Percentiles rank a stretch among this genome's conserved stretches.
Evolutionary conservation across 192 early-diverging fungal genomes (phyloP).

Genomic region (Backusella sp.): DNA sequence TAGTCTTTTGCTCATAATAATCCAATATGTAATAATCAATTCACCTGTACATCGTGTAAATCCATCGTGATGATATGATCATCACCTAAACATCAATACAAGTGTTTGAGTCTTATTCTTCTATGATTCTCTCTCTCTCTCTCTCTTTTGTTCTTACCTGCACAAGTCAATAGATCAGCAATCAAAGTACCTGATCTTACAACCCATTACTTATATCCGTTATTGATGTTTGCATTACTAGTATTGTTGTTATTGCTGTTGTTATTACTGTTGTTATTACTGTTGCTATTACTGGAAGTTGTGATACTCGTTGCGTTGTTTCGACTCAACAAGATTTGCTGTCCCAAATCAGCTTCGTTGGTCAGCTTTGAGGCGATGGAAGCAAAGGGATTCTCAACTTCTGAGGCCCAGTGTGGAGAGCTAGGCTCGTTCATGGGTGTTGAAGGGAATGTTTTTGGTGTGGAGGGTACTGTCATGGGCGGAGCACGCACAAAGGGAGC

Average conservation of each 20-base stretch:
- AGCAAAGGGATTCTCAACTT: neutral
- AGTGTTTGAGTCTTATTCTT: neutral
- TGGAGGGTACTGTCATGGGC: constrained; percentile 36
- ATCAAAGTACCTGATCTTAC: constrained; percentile 87
- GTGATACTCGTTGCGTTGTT: neutral
- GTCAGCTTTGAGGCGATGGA: constrained; percentile 7
- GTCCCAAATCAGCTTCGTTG: neutral
- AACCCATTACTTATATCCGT: constrained; percentile 83
- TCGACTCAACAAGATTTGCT: constrained; percentile 10
- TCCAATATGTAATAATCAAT: too few relatives aligned
- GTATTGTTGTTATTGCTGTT: neutral
- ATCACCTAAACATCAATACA: constrained; percentile 52
- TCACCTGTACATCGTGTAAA: constrained; percentile 84
- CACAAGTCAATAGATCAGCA: constrained; percentile 82
- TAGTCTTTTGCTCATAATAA: neutral
- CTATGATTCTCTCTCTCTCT: too few relatives aligned
- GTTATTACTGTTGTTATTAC: too few relatives aligned
- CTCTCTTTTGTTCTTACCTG: constrained; percentile 54
- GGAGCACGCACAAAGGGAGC: too few relatives aligned
- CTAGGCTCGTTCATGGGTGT: constrained; percentile 2
- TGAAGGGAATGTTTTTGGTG: constrained; percentile 17
- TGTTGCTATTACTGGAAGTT: neutral
- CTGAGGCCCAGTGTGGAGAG: neutral
- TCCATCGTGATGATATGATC: constrained; percentile 98
- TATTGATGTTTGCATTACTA: neutral